Percentiles rank a stretch among this genome's conserved stretches.
Conservation (phyloP, 2,329 filamentous ascomycete species). For the Elsinoe arachidis region DNA sequence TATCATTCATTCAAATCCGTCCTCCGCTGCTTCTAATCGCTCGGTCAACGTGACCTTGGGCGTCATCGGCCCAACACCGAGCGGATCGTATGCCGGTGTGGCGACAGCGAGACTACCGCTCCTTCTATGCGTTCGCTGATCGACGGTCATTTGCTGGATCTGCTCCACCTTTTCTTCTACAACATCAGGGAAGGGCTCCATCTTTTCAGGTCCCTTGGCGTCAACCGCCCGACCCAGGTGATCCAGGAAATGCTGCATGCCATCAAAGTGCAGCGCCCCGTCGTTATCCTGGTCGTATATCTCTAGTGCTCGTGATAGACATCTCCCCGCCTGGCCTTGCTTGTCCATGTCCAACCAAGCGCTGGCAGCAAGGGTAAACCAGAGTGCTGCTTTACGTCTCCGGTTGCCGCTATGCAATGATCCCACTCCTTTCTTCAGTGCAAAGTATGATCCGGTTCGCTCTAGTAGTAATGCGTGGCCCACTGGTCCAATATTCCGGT, state of each 20-base stretch:
- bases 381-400: slow-evolving; percentile 77
- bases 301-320: slow-evolving; percentile 59
- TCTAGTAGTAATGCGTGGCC: slow-evolving; percentile 80
- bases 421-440: slow-evolving; percentile 59
- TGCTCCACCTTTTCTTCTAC: slow-evolving; percentile 23
- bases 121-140: slow-evolving; percentile 31
- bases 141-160: slow-evolving; percentile 27
- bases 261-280: slow-evolving; percentile 38
- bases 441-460: slow-evolving; percentile 76
- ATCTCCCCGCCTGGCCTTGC: slow-evolving; percentile 66
- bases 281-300: slow-evolving; percentile 42
- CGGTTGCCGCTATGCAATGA: slow-evolving; percentile 61
- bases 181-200: slow-evolving; percentile 21
- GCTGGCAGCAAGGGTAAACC: slow-evolving; percentile 75
- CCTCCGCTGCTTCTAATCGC: neutral
- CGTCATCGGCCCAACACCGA: slow-evolving; percentile 22
- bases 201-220: slow-evolving; percentile 33
- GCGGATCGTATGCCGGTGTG: slow-evolving; percentile 23
- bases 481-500: slow-evolving; percentile 62
- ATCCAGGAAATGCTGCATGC: slow-evolving; percentile 55
- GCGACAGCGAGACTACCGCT: slow-evolving; percentile 30
- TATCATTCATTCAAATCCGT: slow-evolving; percentile 24
- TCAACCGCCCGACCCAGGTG: slow-evolving; percentile 58
- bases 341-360: slow-evolving; percentile 73
- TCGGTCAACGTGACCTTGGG: slow-evolving; percentile 2